Percentiles rank a stretch among this genome's conserved stretches.
phyloP scores from a whole-genome alignment of 768 basidiomycete genomes.

The Pleurotus ostreatus region DNA sequence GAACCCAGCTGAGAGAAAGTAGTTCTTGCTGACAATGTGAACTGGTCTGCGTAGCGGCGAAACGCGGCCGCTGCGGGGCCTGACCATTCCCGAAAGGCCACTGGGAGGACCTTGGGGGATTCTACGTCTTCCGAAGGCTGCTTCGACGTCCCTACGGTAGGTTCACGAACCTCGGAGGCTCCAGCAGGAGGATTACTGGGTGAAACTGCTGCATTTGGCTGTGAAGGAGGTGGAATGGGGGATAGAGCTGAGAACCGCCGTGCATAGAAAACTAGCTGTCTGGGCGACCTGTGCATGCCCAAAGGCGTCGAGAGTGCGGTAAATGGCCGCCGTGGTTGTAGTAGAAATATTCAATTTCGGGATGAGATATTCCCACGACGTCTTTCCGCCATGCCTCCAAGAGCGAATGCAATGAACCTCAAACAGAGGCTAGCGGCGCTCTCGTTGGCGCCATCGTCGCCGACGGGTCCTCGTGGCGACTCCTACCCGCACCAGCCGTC shows the following conservation, averaged over 20 bases:
- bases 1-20: slow-evolving; percentile 72
- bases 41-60: slow-evolving; percentile 51
- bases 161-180: not conserved
- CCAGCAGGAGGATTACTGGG: slow-evolving; percentile 28
- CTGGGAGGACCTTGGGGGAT: not conserved
- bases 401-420: slow-evolving; percentile 37
- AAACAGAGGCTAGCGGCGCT: slow-evolving; percentile 68
- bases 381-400: slow-evolving; percentile 17
- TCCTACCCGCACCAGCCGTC: slow-evolving; percentile 18
- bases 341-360: not conserved
- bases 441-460: slow-evolving; percentile 48
- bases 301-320: not conserved
- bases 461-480: slow-evolving; percentile 30
- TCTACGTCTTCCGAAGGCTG: not conserved
- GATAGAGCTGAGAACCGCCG: not conserved
- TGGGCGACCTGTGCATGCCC: slow-evolving; percentile 4
- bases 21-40: slow-evolving; percentile 51
- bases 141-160: not conserved
- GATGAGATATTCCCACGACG: slow-evolving; percentile 4
- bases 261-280: not conserved
- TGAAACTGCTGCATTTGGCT: slow-evolving; percentile 14
- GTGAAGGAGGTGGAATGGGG: not conserved
- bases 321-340: not conserved
- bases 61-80: slow-evolving; percentile 39
- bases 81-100: slow-evolving; percentile 40